These are phyloP conservation scores for Scenedesmus sp. DNA, from an alignment of 163 green algal genomes.

Conservation along the genomic window DNA sequence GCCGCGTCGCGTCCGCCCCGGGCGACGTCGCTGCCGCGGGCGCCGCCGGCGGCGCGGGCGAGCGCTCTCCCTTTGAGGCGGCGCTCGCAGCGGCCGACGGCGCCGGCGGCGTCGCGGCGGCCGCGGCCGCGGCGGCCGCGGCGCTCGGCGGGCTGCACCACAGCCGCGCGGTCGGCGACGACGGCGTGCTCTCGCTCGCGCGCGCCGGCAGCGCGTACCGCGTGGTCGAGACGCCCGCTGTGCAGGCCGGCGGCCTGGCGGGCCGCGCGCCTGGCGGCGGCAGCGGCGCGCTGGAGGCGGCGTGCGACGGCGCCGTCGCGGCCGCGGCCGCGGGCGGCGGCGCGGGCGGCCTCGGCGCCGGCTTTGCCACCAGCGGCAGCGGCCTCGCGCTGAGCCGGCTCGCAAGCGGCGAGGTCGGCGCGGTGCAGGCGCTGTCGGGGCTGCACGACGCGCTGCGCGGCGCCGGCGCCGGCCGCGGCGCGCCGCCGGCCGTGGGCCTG, in stretches of 20 bases:
- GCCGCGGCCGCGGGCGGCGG: not conserved
- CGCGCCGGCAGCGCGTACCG: constrained; percentile 24
- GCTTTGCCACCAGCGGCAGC: constrained; percentile 8
- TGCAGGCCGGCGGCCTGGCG: not conserved
- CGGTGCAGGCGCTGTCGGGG: constrained; percentile 37
- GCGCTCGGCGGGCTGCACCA: constrained; percentile 1
- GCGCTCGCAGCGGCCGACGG: not conserved
- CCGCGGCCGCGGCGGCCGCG: constrained; percentile 14
- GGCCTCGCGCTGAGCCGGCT: constrained; percentile 13
- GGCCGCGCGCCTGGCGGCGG: not conserved
- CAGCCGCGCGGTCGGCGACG: not conserved
- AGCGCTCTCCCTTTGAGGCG: constrained; percentile 9
- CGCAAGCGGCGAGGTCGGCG: constrained; percentile 24
- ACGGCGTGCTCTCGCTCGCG: not conserved
- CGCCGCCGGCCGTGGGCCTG: not conserved
- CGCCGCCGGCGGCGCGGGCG: constrained; percentile 23
- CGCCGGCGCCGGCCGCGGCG: not conserved
- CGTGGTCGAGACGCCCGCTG: constrained; percentile 35
- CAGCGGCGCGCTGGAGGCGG: too few relatives aligned
- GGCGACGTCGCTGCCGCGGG: too few relatives aligned
- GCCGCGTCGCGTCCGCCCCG: not conserved
- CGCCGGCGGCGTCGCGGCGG: not conserved
- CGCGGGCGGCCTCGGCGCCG: not conserved
- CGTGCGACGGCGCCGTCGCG: too few relatives aligned
- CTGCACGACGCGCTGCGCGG: constrained; percentile 5